These are phyloP conservation scores for Fomitiporia mediterranea DNA, from an alignment of 1,284 basidiomycete species.

Conservation along the genomic window DNA sequence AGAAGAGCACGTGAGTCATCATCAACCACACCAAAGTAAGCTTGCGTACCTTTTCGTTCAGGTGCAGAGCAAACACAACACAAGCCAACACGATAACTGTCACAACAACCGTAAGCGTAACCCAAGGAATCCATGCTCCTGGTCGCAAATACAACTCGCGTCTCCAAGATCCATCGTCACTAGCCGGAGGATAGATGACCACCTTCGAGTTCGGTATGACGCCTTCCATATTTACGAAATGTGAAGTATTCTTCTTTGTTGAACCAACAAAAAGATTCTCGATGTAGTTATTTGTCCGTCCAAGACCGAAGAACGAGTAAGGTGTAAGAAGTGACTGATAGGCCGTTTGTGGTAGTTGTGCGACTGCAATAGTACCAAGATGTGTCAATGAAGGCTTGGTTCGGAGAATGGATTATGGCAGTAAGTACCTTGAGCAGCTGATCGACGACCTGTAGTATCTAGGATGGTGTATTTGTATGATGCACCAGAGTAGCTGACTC, in stretches of 20 bases:
- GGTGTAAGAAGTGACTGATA: slow-evolving; percentile 89
- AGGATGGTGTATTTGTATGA: slow-evolving; percentile 97
- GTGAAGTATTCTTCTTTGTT: slow-evolving; percentile 63
- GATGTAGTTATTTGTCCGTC: slow-evolving; percentile 99
- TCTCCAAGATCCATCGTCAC: slow-evolving; percentile 66
- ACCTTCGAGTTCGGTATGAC: slow-evolving; percentile 97
- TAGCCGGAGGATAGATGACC: slow-evolving; percentile 81
- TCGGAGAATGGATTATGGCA: background rate
- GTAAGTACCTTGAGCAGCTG: slow-evolving; percentile 80
- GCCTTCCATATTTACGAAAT: slow-evolving; percentile 90
- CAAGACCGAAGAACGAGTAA: slow-evolving; percentile 95
- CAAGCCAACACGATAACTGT: slow-evolving; percentile 72
- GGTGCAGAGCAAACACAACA: slow-evolving; percentile 84
- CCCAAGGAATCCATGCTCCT: slow-evolving; percentile 97
- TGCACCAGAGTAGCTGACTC: slow-evolving; percentile 90
- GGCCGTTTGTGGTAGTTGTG: slow-evolving; percentile 87
- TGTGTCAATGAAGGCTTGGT: background rate
- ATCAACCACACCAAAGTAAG: background rate
- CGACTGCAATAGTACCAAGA: slow-evolving; percentile 46
- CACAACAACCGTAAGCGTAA: slow-evolving; percentile 79
- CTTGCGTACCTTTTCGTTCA: slow-evolving; percentile 80
- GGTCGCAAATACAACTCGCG: slow-evolving; percentile 89
- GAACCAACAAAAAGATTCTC: slow-evolving; percentile 94
- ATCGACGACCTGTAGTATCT: slow-evolving; percentile 85
- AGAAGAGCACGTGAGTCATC: background rate